These are phyloP conservation scores for Arthroderma sp. DNA, from an alignment of 2,329 filamentous ascomycete species.

Conservation along the genomic window DNA sequence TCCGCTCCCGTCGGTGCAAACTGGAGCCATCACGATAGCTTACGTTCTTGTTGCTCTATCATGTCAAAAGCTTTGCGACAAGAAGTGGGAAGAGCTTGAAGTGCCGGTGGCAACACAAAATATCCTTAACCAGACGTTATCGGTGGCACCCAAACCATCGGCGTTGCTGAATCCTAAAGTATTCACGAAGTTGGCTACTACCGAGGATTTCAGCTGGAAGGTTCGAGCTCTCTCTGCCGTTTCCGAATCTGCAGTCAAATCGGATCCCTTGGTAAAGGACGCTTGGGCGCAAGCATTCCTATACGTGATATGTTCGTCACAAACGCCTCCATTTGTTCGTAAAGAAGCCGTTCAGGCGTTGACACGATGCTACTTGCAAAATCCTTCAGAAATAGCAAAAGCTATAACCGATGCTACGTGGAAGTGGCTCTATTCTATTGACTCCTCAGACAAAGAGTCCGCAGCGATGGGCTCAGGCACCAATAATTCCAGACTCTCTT, in stretches of 20 bases:
- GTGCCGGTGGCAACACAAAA: slow-evolving; percentile 25
- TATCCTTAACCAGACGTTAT: slow-evolving; percentile 52
- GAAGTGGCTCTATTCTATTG: slow-evolving; percentile 59
- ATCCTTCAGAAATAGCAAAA: slow-evolving; percentile 46
- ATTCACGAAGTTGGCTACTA: slow-evolving; percentile 62
- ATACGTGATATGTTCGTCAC: slow-evolving; percentile 56
- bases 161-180: slow-evolving; percentile 75
- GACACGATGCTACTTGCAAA: slow-evolving; percentile 49
- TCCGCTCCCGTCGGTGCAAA: slow-evolving; percentile 65
- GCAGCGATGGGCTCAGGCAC: slow-evolving; percentile 53
- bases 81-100: slow-evolving; percentile 41
- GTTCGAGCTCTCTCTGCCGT: slow-evolving; percentile 54
- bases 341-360: slow-evolving; percentile 50
- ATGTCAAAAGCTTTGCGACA: slow-evolving; percentile 39
- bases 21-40: slow-evolving; percentile 64
- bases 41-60: slow-evolving; percentile 59
- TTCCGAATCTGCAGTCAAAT: slow-evolving; percentile 39
- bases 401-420: slow-evolving; percentile 62
- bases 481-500: slow-evolving; percentile 50
- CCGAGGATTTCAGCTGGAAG: slow-evolving; percentile 70
- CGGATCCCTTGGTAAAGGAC: slow-evolving; percentile 37
- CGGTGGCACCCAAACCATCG: slow-evolving; percentile 65
- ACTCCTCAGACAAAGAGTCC: slow-evolving; percentile 63
- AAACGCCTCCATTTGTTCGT: slow-evolving; percentile 48
- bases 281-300: slow-evolving; percentile 78